Evolutionary conservation across 2,329 filamentous ascomycete genomes (phyloP).

Genomic region (Alternaria metachromatica): DNA sequence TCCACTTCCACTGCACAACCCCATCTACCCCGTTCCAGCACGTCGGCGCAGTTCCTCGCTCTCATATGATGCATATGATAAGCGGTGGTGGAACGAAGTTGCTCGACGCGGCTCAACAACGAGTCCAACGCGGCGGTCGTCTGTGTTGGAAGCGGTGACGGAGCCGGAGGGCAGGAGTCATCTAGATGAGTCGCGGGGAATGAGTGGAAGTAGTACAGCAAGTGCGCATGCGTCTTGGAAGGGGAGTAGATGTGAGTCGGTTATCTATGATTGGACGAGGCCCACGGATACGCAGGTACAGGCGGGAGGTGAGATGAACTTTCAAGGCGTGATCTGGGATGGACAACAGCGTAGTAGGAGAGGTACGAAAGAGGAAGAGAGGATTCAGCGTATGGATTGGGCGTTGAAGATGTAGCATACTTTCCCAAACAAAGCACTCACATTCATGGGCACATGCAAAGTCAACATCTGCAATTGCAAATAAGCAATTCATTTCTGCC

Average conservation of each 20-base stretch:
- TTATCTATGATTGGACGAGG: slow-evolving; percentile 12
- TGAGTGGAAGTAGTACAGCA: not conserved
- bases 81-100: slow-evolving; percentile 12
- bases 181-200: not conserved
- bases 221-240: slow-evolving; percentile 1
- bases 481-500: slow-evolving; percentile 20
- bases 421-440: not conserved
- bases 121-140: slow-evolving; percentile 1
- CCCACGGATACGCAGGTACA: not conserved
- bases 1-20: not conserved
- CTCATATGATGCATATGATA: slow-evolving; percentile 3
- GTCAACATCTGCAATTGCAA: not conserved
- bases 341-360: not conserved
- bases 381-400: not conserved
- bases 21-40: not conserved
- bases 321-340: not conserved
- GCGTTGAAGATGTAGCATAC: not conserved
- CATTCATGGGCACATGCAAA: not conserved
- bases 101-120: slow-evolving; percentile 7
- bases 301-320: not conserved
- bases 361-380: not conserved
- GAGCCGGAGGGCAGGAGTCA: slow-evolving; percentile 5
- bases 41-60: not conserved
- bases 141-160: slow-evolving; percentile 14
- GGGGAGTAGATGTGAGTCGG: not conserved